Conservation (phyloP, 257 asterid species). For the Petunia secreta region DNA sequence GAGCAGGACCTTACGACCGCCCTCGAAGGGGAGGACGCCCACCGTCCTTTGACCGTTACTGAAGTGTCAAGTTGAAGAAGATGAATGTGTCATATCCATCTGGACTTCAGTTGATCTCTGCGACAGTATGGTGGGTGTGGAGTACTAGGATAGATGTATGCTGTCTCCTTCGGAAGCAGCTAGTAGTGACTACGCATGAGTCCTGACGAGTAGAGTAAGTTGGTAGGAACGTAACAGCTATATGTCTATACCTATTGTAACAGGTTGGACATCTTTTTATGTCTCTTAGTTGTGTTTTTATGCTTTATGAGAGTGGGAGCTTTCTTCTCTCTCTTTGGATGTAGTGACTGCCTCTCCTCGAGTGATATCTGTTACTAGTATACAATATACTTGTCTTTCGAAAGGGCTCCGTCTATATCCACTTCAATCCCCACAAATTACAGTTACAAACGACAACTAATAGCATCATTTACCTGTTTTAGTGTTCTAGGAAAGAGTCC, state of each 20-base stretch:
- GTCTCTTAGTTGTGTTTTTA: neutral
- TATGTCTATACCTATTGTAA: neutral
- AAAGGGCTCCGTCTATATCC: too few relatives aligned
- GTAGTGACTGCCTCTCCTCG: neutral
- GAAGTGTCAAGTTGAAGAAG: neutral
- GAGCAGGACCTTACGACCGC: slow-evolving; percentile 32
- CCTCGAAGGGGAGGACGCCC: slow-evolving; percentile 28
- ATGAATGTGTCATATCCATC: slow-evolving; percentile 3
- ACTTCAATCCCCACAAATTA: too few relatives aligned
- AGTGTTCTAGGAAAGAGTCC: too few relatives aligned
- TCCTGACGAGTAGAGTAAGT: slow-evolving; percentile 7
- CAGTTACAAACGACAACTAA: too few relatives aligned
- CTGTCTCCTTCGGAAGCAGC: neutral
- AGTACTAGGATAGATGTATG: slow-evolving; percentile 10
- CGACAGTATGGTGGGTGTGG: neutral
- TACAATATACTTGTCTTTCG: too few relatives aligned
- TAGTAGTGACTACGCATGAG: neutral
- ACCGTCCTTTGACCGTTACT: slow-evolving; percentile 31
- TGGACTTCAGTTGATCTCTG: neutral
- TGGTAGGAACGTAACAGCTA: neutral
- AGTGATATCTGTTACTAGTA: too few relatives aligned
- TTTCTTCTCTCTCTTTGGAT: neutral
- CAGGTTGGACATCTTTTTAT: neutral
- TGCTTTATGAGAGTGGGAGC: neutral
- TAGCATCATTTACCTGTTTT: too few relatives aligned